Evolutionary conservation across 1,139 yeast genomes (phyloP), one percentile per base, ranked within the genome.

Genomic region (Schwanniomyces etchellsii): DNA sequence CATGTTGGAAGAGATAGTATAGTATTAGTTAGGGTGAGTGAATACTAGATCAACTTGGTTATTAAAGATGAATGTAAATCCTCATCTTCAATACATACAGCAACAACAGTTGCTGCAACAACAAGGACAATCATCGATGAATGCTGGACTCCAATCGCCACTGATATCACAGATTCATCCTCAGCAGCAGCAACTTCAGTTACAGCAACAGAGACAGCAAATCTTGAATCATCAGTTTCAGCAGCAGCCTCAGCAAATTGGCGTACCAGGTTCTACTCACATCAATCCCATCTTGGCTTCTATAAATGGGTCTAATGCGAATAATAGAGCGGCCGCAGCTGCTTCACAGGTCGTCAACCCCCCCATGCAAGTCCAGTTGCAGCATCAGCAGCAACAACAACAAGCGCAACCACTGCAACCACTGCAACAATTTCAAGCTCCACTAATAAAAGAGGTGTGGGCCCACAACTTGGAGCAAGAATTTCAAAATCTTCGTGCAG

Each of bases 391-490:
- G 27, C 49, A 39, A n/a, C 52, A 40, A 24, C 41, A 36, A 16
- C 52, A 37, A 21, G 38, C 29, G 3, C 49, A 39, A 24, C 39
- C 31, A 13, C 35, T 38, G 18, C 55, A 44, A 24, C 52, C 43
- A 24, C 39, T 31, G 12, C 34, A 38, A 18, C 55, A 44, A 26
- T 51, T 43, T 18, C 61, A 48, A 27, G 44, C 51, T 5, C 75
- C 77, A 3, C 55, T 65, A 31, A 66, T 74, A 31, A 64, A 72
- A 42, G 78, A 89, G 44, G 97, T 91, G 11, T 91, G 97, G 96
- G 72, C 69, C 30, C 77, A 79, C 48, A 91, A 89, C 52, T 64
- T 91, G 43, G 88, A 85, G 45, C 76, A 75, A 38, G 96, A 89
- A 51, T 81, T 91, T 65, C 76, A 76, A 34, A 60, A 76, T 11